Conservation (phyloP, 1,284 basidiomycete species). For the Austropuccinia psidii region DNA sequence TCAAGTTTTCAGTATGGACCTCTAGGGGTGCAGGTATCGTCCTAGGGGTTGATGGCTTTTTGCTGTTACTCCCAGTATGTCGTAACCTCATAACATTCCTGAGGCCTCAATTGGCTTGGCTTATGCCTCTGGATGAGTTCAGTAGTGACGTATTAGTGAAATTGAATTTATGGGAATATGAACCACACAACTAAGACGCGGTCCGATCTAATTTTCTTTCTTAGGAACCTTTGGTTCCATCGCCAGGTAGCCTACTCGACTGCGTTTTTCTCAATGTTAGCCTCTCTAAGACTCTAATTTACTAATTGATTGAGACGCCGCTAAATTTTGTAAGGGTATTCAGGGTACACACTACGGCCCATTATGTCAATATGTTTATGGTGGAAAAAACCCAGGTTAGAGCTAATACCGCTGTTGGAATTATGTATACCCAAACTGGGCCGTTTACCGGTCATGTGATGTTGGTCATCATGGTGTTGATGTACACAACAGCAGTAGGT, state of each 20-base stretch:
- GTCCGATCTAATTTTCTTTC: neutral
- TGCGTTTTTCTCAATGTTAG: slow-evolving; percentile 27
- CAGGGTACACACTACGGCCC: slow-evolving; percentile 35
- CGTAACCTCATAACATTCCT: slow-evolving; percentile 27
- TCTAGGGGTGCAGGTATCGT: slow-evolving; percentile 30
- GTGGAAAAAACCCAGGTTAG: slow-evolving; percentile 35
- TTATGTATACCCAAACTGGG: slow-evolving; percentile 48
- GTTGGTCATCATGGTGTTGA: slow-evolving; percentile 61
- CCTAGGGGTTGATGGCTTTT: slow-evolving; percentile 24
- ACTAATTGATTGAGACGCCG: neutral
- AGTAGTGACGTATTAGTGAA: neutral
- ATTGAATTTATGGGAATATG: neutral
- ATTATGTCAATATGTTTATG: slow-evolving; percentile 34
- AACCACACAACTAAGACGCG: too few relatives aligned
- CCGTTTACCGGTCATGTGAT: slow-evolving; percentile 75
- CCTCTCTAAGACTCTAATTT: neutral
- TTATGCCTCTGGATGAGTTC: slow-evolving; percentile 36
- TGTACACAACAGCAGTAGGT: slow-evolving; percentile 48
- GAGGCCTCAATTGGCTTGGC: slow-evolving; percentile 21
- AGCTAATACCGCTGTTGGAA: slow-evolving; percentile 30
- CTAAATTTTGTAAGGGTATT: neutral
- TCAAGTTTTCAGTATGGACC: slow-evolving; percentile 28
- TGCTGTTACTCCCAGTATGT: slow-evolving; percentile 22
- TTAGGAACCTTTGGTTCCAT: slow-evolving; percentile 34
- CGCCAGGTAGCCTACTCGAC: slow-evolving; percentile 32